Evolutionary conservation across 108 stramenopile species (phyloP).

Genomic region (Nannochloropsis oceanica): DNA sequence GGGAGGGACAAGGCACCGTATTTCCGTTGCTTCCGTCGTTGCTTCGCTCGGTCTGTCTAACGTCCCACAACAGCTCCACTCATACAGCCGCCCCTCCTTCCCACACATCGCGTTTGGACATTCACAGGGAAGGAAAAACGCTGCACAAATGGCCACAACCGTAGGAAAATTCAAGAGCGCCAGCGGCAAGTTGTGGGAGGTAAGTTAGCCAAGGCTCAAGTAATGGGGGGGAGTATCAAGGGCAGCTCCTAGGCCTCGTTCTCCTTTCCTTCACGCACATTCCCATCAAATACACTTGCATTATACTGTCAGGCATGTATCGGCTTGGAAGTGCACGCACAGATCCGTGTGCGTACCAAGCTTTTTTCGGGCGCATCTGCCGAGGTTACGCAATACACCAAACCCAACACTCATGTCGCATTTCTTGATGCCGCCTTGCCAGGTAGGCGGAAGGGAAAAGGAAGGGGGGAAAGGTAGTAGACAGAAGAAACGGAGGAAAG

Average conservation of each 20-base stretch:
- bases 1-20: too few species aligned
- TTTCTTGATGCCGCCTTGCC: constrained; percentile 16
- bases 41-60: too few species aligned
- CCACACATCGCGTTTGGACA: too few species aligned
- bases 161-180: neutral
- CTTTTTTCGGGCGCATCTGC: neutral
- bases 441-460: neutral
- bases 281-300: neutral
- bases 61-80: too few species aligned
- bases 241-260: too few species aligned
- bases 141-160: neutral
- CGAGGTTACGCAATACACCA: neutral
- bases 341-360: constrained; percentile 13
- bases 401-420: constrained; percentile 48
- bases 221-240: too few species aligned
- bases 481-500: too few species aligned
- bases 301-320: neutral
- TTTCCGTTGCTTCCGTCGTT: too few species aligned
- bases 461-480: neutral
- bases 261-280: too few species aligned
- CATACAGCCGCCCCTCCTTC: too few species aligned
- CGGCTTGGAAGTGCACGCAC: constrained; percentile 38
- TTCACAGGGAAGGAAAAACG: too few species aligned
- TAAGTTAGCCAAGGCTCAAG: neutral
- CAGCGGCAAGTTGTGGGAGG: neutral